phyloP scores from a whole-genome alignment of 2,329 filamentous ascomycete species.

The Beauveria caledonica region DNA sequence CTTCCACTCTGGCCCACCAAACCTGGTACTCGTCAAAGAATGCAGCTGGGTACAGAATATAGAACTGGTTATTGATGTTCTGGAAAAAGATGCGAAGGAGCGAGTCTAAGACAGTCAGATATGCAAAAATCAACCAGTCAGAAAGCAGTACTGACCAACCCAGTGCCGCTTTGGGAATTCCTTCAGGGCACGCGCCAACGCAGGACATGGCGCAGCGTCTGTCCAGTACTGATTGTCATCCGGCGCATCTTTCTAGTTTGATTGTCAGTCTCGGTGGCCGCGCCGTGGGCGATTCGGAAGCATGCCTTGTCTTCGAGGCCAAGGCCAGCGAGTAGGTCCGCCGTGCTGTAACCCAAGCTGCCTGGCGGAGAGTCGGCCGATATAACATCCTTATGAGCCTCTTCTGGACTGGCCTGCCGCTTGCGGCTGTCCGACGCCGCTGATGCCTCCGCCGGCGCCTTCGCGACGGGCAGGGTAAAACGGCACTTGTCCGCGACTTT shows the following conservation, averaged over 20 bases:
- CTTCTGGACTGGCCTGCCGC: constrained; percentile 11
- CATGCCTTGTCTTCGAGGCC: constrained; percentile 7
- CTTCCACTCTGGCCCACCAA: constrained; percentile 27
- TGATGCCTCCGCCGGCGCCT: constrained; percentile 9
- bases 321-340: background rate
- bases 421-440: background rate
- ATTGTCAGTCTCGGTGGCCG: background rate
- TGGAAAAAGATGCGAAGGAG: constrained; percentile 31
- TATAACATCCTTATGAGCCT: constrained; percentile 9
- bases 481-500: constrained; percentile 29
- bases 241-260: constrained; percentile 13
- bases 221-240: constrained; percentile 15
- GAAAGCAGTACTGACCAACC: constrained; percentile 18
- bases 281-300: background rate
- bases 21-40: constrained; percentile 28
- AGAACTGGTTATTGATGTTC: constrained; percentile 31
- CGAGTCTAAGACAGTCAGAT: constrained; percentile 19
- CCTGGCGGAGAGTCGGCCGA: background rate
- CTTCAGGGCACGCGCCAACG: constrained; percentile 24
- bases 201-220: constrained; percentile 18
- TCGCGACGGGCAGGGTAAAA: constrained; percentile 19
- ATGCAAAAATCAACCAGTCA: background rate
- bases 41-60: constrained; percentile 28
- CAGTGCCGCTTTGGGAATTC: constrained; percentile 26
- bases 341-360: background rate